A percentile compares a stretch with the other conserved stretches of the same genome.
Evolutionary conservation across 768 basidiomycete species (phyloP).

Genomic region (Tephrocybe sp.): DNA sequence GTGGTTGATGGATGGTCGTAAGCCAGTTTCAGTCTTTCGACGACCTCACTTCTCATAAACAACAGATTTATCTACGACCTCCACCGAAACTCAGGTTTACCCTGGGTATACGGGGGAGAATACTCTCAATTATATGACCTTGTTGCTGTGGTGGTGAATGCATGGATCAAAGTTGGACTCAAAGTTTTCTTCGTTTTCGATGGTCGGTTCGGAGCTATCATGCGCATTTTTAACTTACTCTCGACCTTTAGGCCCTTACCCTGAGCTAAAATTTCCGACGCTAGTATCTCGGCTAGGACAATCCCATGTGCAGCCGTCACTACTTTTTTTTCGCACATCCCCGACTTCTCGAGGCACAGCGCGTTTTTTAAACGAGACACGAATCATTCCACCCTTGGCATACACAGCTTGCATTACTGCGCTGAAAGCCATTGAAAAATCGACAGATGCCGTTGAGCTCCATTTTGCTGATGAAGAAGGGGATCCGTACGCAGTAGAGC

Average conservation of each 20-base stretch:
- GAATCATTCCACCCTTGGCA: conserved; percentile 70
- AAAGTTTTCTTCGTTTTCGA: conserved; percentile 79
- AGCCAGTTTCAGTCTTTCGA: conserved; percentile 35
- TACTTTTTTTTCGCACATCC: conserved; percentile 84
- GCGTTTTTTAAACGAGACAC: conserved; percentile 71
- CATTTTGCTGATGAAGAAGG: conserved; percentile 82
- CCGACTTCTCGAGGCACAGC: conserved; percentile 56
- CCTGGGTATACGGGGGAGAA: conserved; percentile 89
- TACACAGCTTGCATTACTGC: conserved; percentile 59
- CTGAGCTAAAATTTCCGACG: conserved; percentile 73
- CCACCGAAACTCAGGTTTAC: conserved; percentile 56
- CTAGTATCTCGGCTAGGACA: conserved; percentile 57
- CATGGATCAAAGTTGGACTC: conserved; percentile 71
- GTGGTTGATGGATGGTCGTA: conserved; percentile 89
- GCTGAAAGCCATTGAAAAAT: conserved; percentile 39
- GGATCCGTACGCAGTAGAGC: conserved; percentile 82
- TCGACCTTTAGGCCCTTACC: conserved; percentile 55
- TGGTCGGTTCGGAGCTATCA: conserved; percentile 44
- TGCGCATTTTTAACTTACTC: conserved; percentile 14
- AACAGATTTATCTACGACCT: conserved; percentile 76
- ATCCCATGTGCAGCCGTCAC: conserved; percentile 56
- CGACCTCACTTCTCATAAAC: conserved; percentile 2
- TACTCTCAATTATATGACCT: conserved; percentile 55
- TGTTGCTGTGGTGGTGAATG: conserved; percentile 50
- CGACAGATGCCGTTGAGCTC: conserved; percentile 42